These are phyloP conservation scores for Nidula niveotomentosa DNA, from an alignment of 1,284 basidiomycete genomes.

Conservation along the genomic window DNA sequence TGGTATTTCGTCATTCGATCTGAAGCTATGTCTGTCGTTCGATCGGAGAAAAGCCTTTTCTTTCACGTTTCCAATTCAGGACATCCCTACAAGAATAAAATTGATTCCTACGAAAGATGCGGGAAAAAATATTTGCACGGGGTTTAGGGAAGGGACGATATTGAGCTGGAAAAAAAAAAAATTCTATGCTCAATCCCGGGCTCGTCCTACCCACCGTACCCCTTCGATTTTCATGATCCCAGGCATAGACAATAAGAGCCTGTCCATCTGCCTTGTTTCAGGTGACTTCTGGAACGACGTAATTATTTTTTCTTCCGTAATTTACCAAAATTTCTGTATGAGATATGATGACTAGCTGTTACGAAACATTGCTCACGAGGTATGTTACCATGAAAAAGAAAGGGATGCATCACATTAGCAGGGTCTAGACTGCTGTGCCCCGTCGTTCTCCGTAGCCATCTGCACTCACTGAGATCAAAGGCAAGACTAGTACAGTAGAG, in stretches of 20 bases:
- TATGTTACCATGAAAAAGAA: no score
- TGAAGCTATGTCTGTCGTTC: conserved; percentile 18
- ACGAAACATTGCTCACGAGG: background rate
- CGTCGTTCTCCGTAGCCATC: no score
- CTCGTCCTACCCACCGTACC: conserved; percentile 12
- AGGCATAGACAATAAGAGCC: conserved; percentile 18
- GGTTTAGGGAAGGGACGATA: no score
- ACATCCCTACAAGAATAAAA: conserved; percentile 21
- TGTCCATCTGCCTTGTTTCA: conserved; percentile 22
- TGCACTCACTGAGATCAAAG: no score
- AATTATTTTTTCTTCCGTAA: conserved; percentile 14
- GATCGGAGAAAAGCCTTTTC: conserved; percentile 19
- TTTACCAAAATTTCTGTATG: no score
- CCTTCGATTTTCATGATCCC: conserved; percentile 6
- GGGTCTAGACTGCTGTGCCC: no score
- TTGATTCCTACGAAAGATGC: conserved; percentile 14
- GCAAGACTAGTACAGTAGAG: no score
- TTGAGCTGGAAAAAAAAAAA: no score
- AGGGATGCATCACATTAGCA: no score
- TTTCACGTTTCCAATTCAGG: conserved; percentile 22
- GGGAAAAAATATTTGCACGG: no score
- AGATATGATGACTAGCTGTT: background rate
- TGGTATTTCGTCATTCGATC: conserved; percentile 21
- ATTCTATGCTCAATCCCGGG: no score
- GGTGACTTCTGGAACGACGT: conserved; percentile 21